Percentiles rank a stretch among this genome's conserved stretches.
These are phyloP conservation scores for Mallotus japonicus DNA, from an alignment of 441 rosid species.

Conservation along the genomic window DNA sequence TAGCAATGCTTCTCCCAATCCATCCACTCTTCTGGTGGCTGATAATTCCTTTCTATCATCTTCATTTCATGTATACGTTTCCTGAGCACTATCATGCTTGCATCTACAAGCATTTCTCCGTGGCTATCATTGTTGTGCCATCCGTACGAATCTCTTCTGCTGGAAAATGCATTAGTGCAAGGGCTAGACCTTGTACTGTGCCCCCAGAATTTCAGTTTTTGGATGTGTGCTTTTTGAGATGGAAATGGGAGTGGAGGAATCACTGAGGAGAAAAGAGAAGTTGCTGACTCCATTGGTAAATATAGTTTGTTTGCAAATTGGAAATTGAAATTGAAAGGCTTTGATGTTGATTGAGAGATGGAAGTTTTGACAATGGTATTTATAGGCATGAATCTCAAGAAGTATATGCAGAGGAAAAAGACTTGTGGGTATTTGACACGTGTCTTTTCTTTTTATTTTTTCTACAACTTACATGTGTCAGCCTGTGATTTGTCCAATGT, in stretches of 20 bases:
- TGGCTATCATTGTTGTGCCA: not conserved
- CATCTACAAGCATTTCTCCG: constrained; percentile 31
- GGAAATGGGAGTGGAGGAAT: constrained; percentile 11
- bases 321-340: too few relatives aligned
- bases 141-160: not conserved
- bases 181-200: not conserved
- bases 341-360: not conserved
- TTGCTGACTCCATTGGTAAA: constrained; percentile 28
- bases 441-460: not conserved
- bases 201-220: not conserved
- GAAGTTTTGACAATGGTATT: not conserved
- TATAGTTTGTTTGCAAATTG: not conserved
- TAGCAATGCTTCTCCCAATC: constrained; percentile 47
- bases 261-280: constrained; percentile 15
- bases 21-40: constrained; percentile 50
- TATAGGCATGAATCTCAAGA: constrained; percentile 8
- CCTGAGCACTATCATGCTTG: constrained; percentile 38
- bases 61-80: constrained; percentile 46
- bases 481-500: not conserved
- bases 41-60: constrained; percentile 39
- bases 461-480: not conserved
- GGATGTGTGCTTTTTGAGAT: not conserved
- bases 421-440: constrained; percentile 5
- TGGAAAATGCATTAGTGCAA: not conserved
- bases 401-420: not conserved